Evolutionary conservation across 2,329 filamentous ascomycete species (phyloP).

Genomic region (Xylaria sp.): DNA sequence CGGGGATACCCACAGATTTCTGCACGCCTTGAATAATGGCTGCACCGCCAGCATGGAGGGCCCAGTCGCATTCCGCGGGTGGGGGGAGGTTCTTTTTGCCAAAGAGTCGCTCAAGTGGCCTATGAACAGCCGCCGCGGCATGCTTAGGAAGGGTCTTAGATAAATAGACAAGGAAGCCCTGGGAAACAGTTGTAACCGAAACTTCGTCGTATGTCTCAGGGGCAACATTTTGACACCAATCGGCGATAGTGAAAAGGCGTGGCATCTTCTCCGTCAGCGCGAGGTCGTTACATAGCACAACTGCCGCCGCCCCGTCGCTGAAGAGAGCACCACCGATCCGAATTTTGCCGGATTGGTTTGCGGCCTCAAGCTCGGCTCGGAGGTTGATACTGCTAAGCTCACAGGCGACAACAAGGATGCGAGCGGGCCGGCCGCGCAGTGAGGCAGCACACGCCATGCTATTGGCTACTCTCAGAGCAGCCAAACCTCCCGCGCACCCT

Average conservation of each 20-base stretch:
- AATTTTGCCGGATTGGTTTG: slow-evolving; percentile 26
- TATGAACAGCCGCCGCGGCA: slow-evolving; percentile 20
- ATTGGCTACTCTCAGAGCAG: slow-evolving; percentile 36
- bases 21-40: slow-evolving; percentile 26
- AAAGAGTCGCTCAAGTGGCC: slow-evolving; percentile 25
- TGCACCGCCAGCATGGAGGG: slow-evolving; percentile 26
- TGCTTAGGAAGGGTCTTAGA: slow-evolving; percentile 20
- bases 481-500: slow-evolving; percentile 47
- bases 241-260: slow-evolving; percentile 24
- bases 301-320: slow-evolving; percentile 33
- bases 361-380: slow-evolving; percentile 31
- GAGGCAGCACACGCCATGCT: slow-evolving; percentile 28
- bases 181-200: slow-evolving; percentile 13
- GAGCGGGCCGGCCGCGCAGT: slow-evolving; percentile 28
- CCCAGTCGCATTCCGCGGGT: slow-evolving; percentile 24
- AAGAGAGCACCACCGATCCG: slow-evolving; percentile 35
- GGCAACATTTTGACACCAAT: slow-evolving; percentile 27
- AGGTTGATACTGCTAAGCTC: slow-evolving; percentile 34
- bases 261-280: slow-evolving; percentile 19
- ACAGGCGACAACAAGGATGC: slow-evolving; percentile 35
- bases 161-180: slow-evolving; percentile 22
- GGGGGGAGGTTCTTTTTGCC: slow-evolving; percentile 1
- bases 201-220: slow-evolving; percentile 22
- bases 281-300: slow-evolving; percentile 34
- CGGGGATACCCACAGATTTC: slow-evolving; percentile 22